These are phyloP conservation scores for Boechera divaricarpa DNA, from an alignment of 345 rosid genomes.

Conservation along the genomic window DNA sequence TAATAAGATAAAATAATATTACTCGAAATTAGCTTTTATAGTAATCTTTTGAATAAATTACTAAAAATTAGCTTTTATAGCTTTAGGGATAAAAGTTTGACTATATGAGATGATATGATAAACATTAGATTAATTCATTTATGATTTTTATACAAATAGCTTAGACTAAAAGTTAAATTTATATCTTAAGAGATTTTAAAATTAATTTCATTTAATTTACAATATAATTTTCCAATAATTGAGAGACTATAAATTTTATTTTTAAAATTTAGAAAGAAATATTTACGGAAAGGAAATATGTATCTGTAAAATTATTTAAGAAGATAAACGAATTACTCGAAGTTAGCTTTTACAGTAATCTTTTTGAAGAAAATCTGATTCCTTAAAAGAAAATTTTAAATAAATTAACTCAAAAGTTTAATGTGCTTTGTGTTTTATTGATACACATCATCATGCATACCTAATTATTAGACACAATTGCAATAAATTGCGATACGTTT, in stretches of 20 bases:
- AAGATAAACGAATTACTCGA: not conserved
- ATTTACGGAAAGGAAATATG: not conserved
- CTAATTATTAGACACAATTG: not conserved
- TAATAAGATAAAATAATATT: no score
- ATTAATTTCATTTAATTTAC: no score
- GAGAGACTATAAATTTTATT: not conserved
- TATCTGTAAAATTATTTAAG: not conserved
- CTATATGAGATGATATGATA: not conserved
- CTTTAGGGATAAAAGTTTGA: not conserved
- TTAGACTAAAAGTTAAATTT: no score
- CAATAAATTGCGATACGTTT: not conserved
- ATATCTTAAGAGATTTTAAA: no score
- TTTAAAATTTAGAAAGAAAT: not conserved
- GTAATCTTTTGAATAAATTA: no score
- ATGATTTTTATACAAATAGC: not conserved
- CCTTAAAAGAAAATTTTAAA: not conserved
- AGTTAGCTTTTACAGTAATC: not conserved
- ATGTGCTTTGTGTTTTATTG: not conserved
- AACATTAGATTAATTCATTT: not conserved
- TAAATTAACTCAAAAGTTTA: not conserved
- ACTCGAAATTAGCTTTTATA: no score
- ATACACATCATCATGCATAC: not conserved
- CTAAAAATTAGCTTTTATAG: not conserved
- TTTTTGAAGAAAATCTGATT: not conserved
- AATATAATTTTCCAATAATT: not conserved